Percentiles rank a stretch among this genome's conserved stretches.
Evolutionary conservation across 2,329 filamentous ascomycete species (phyloP).

Genomic region (Didymella exigua): DNA sequence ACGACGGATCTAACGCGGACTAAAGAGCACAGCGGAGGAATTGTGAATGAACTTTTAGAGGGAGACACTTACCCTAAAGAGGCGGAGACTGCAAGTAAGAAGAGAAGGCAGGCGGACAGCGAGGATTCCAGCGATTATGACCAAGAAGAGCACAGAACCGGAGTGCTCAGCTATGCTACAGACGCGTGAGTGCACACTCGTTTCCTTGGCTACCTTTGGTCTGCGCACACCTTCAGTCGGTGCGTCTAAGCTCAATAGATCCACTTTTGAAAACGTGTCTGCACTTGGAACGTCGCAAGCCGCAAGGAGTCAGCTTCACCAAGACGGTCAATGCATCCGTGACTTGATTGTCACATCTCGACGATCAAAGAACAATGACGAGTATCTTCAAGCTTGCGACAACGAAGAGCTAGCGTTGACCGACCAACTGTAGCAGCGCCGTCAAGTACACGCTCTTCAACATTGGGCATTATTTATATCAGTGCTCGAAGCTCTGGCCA

Average conservation of each 20-base stretch:
- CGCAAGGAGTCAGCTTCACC: not conserved
- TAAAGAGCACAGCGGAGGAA: conserved; percentile 29
- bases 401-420: conserved; percentile 1
- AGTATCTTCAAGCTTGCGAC: not conserved
- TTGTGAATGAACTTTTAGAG: conserved; percentile 41
- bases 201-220: not conserved
- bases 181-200: conserved; percentile 37
- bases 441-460: not conserved
- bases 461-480: not conserved
- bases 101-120: conserved; percentile 36
- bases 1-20: conserved; percentile 32
- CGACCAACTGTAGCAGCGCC: not conserved
- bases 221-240: not conserved
- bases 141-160: conserved; percentile 21
- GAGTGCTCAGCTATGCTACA: conserved; percentile 21
- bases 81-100: conserved; percentile 30
- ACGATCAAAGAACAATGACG: not conserved
- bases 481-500: not conserved
- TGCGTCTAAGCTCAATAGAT: not conserved
- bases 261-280: not conserved
- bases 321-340: not conserved
- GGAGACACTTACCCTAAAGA: conserved; percentile 45
- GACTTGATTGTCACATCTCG: not conserved
- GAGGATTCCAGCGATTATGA: conserved; percentile 33
- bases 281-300: not conserved